Percentiles rank a stretch among this genome's conserved stretches.
Conservation (phyloP, 805 yeast species). For the Yarrowia yakushimensis region DNA sequence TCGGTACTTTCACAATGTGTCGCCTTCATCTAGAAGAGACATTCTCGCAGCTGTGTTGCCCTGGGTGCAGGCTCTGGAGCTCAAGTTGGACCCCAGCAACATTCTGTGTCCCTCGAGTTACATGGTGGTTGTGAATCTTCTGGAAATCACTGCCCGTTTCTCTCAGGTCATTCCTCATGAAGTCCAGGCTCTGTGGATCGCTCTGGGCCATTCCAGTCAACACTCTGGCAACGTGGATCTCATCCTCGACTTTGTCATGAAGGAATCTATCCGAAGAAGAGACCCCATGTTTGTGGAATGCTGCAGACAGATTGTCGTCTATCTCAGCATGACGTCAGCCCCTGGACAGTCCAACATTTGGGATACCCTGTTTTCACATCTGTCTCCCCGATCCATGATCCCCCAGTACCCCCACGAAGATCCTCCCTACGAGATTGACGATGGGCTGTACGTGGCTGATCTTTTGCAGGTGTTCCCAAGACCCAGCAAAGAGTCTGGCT, state of each 20-base stretch:
- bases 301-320: slow-evolving; percentile 77
- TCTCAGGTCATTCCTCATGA: slow-evolving; percentile 75
- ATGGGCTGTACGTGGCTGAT: slow-evolving; percentile 59
- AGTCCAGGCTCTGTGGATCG: slow-evolving; percentile 93
- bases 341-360: slow-evolving; percentile 54
- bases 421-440: slow-evolving; percentile 35
- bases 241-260: slow-evolving; percentile 66
- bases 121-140: slow-evolving; percentile 76
- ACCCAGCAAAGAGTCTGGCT: slow-evolving; percentile 64
- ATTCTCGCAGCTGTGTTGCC: slow-evolving; percentile 78
- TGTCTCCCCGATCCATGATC: slow-evolving; percentile 87
- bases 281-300: slow-evolving; percentile 72
- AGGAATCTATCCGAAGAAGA: slow-evolving; percentile 63
- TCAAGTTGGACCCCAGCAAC: slow-evolving; percentile 46
- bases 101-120: slow-evolving; percentile 38
- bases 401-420: slow-evolving; percentile 51
- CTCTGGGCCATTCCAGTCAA: slow-evolving; percentile 69
- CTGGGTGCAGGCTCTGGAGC: slow-evolving; percentile 83
- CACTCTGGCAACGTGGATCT: slow-evolving; percentile 64
- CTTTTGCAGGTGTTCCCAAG: slow-evolving; percentile 52
- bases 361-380: slow-evolving; percentile 61
- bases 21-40: slow-evolving; percentile 64
- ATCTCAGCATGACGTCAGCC: slow-evolving; percentile 44
- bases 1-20: slow-evolving; percentile 60
- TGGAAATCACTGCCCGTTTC: slow-evolving; percentile 79